Conservation (phyloP, 257 asterid species). For the Solanum peruvianum region DNA sequence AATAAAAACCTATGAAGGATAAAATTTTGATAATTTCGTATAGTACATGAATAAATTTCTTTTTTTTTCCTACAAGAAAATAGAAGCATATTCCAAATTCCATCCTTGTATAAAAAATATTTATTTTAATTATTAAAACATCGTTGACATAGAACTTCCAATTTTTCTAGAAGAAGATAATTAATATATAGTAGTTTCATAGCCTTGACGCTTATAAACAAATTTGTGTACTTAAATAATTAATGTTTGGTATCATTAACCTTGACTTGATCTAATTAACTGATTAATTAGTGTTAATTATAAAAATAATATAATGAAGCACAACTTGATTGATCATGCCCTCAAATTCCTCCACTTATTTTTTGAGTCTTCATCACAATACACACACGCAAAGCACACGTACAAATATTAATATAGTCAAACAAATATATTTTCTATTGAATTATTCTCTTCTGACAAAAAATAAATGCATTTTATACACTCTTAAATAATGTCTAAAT, state of each 20-base stretch:
- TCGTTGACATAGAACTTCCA: too few relatives aligned
- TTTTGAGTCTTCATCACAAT: not conserved
- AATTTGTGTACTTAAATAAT: not conserved
- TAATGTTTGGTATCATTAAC: not conserved
- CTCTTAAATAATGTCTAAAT: not conserved
- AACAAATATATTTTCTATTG: not conserved
- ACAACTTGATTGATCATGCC: not conserved
- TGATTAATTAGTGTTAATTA: not conserved
- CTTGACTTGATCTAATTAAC: not conserved
- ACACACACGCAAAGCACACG: not conserved
- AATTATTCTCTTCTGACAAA: not conserved
- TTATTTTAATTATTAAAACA: too few relatives aligned
- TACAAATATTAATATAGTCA: not conserved
- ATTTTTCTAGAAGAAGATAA: not conserved
- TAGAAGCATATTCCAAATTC: not conserved
- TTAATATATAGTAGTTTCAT: not conserved
- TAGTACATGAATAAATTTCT: not conserved
- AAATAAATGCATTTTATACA: rapidly evolving
- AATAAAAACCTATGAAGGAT: not conserved
- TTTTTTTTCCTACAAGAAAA: not conserved
- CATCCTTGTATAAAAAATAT: too few relatives aligned
- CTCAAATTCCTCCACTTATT: not conserved
- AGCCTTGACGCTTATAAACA: not conserved
- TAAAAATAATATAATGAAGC: not conserved
- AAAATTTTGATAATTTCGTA: not conserved